Evolutionary conservation across 2,329 filamentous ascomycete genomes (phyloP).

Genomic region (Alternaria sp.): DNA sequence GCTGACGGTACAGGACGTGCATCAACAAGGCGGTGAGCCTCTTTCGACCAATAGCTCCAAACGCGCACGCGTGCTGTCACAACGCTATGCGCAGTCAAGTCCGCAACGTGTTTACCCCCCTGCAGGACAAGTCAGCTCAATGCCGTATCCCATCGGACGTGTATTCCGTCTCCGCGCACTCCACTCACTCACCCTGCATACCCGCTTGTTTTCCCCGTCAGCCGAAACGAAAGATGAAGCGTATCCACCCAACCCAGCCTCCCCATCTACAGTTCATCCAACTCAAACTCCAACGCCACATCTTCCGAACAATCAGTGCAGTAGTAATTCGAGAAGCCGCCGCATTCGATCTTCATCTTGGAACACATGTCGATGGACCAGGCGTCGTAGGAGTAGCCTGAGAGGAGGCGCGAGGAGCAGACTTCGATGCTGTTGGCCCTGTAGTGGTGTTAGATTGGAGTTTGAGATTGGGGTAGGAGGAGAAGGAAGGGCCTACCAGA

Average conservation of each 20-base stretch:
- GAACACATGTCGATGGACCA: slow-evolving; percentile 58
- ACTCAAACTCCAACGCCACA: slow-evolving; percentile 50
- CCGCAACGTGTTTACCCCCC: slow-evolving; percentile 4
- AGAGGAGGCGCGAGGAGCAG: slow-evolving; percentile 53
- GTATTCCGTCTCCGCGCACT: not conserved
- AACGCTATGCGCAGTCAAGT: not conserved
- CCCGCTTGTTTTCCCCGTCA: not conserved
- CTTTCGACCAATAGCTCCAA: slow-evolving; percentile 9
- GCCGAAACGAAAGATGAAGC: slow-evolving; percentile 4
- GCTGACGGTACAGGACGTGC: not conserved
- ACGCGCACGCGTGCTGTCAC: not conserved
- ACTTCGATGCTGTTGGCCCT: slow-evolving; percentile 54
- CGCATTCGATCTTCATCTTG: slow-evolving; percentile 50
- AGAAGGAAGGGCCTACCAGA: slow-evolving; percentile 39
- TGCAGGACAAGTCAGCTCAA: slow-evolving; percentile 17
- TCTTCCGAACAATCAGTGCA: slow-evolving; percentile 54
- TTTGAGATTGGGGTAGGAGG: not conserved
- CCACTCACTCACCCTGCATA: not conserved
- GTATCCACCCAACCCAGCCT: not conserved
- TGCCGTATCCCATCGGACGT: not conserved
- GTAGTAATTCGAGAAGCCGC: slow-evolving; percentile 54
- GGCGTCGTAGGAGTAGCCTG: slow-evolving; percentile 55
- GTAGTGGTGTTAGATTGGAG: not conserved
- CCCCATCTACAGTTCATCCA: slow-evolving; percentile 46
- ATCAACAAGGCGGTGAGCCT: slow-evolving; percentile 7